Conservation (phyloP, 2,329 filamentous ascomycete genomes). For the Alternaria burnsii region DNA sequence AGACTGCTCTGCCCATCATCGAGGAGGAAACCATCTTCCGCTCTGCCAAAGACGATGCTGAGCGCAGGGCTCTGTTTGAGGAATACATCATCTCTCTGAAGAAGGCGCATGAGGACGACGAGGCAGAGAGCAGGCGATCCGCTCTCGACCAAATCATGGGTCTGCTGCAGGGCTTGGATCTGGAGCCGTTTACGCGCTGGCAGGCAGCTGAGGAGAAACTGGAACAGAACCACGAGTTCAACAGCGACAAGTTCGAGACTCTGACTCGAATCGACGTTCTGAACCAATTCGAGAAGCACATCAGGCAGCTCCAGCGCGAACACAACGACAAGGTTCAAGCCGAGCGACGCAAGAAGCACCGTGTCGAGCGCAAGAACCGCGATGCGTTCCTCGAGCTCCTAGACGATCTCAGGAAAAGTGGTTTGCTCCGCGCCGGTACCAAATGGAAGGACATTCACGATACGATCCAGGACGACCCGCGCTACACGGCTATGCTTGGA, state of each 20-base stretch:
- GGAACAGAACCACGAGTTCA: constrained; percentile 77
- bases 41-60: constrained; percentile 84
- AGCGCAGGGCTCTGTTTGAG: constrained; percentile 89
- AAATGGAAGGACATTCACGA: constrained; percentile 88
- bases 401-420: constrained; percentile 74
- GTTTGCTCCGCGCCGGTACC: constrained; percentile 85
- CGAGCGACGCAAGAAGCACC: constrained; percentile 80
- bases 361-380: constrained; percentile 84
- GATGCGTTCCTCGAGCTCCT: constrained; percentile 82
- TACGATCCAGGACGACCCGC: constrained; percentile 78
- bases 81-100: constrained; percentile 90
- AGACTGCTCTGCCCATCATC: constrained; percentile 91
- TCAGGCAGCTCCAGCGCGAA: constrained; percentile 87
- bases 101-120: constrained; percentile 78
- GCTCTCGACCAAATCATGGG: constrained; percentile 85
- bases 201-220: constrained; percentile 86
- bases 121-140: constrained; percentile 74
- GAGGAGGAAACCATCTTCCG: constrained; percentile 96
- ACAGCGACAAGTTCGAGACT: constrained; percentile 81
- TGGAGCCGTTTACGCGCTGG: constrained; percentile 96
- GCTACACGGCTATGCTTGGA: constrained; percentile 84
- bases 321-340: constrained; percentile 92
- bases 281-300: constrained; percentile 92
- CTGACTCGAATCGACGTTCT: constrained; percentile 90
- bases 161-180: constrained; percentile 78